These are phyloP conservation scores for Colletotrichum cordylinicola DNA, from an alignment of 2,329 filamentous ascomycete genomes.

Conservation along the genomic window DNA sequence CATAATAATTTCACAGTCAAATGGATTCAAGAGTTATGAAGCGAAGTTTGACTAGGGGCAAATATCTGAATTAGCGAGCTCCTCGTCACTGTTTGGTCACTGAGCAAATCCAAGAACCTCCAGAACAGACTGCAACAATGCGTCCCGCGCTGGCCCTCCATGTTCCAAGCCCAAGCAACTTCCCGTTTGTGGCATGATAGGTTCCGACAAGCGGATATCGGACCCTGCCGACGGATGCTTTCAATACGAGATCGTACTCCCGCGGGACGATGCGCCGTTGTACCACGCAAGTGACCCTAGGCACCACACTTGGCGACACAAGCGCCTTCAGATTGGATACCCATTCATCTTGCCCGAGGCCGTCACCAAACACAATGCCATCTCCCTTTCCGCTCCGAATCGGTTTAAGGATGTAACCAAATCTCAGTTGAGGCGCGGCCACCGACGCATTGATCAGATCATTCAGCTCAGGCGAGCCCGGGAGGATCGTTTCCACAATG, in stretches of 20 bases:
- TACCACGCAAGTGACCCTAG: slow-evolving; percentile 28
- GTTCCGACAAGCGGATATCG: slow-evolving; percentile 38
- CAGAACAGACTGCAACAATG: slow-evolving; percentile 35
- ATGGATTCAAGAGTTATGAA: no score
- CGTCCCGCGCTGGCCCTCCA: slow-evolving; percentile 36
- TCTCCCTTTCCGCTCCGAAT: slow-evolving; percentile 42
- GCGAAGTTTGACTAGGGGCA: no score
- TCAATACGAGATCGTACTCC: slow-evolving; percentile 37
- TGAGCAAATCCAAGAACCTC: slow-evolving; percentile 39
- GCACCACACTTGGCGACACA: background rate
- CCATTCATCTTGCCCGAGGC: slow-evolving; percentile 36
- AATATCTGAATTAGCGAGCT: background rate
- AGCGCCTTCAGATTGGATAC: slow-evolving; percentile 25
- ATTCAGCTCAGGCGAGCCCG: slow-evolving; percentile 31
- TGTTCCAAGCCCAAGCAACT: slow-evolving; percentile 32
- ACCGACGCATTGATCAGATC: slow-evolving; percentile 23
- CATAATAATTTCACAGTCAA: no score
- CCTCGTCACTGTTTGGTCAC: slow-evolving; percentile 25
- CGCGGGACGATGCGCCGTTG: slow-evolving; percentile 35
- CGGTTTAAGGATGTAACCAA: slow-evolving; percentile 41
- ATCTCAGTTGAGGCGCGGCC: slow-evolving; percentile 19
- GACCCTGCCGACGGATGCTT: slow-evolving; percentile 26
- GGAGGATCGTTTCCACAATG: slow-evolving; percentile 39
- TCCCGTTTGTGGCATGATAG: slow-evolving; percentile 34
- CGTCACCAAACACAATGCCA: slow-evolving; percentile 45